Evolutionary conservation across 371 early-diverging fungal species (phyloP).

Genomic region (Mucor indicus): DNA sequence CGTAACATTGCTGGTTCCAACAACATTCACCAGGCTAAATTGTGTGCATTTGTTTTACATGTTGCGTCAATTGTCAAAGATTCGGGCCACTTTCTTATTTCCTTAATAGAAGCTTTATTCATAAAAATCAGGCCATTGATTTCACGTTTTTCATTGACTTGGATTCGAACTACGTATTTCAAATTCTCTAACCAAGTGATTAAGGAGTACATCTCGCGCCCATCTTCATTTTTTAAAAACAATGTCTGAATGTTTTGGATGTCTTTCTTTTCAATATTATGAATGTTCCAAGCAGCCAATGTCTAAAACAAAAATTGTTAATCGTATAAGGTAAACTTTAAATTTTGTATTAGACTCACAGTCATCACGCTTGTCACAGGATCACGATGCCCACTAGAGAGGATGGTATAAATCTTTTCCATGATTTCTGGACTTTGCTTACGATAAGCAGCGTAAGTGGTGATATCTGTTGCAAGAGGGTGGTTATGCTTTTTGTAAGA

Average conservation of each 20-base stretch:
- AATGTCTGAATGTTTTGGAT: not conserved
- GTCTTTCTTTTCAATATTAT: not conserved
- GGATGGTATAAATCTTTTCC: not conserved
- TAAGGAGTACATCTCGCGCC: too few relatives aligned
- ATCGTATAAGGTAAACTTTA: too few relatives aligned
- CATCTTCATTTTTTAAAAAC: not conserved
- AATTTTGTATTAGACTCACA: too few relatives aligned
- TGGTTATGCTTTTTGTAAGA: too few relatives aligned
- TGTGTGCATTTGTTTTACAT: conserved; percentile 1
- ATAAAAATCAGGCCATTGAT: too few relatives aligned
- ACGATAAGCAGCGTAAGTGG: not conserved
- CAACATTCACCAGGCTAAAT: not conserved
- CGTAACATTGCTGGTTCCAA: not conserved
- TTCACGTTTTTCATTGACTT: too few relatives aligned
- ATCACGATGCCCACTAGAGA: not conserved
- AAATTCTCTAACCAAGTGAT: too few relatives aligned
- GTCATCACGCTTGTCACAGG: not conserved
- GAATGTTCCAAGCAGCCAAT: too few relatives aligned
- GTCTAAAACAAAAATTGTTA: too few relatives aligned
- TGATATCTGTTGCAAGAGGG: not conserved
- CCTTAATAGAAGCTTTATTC: too few relatives aligned
- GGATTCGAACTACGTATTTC: too few relatives aligned
- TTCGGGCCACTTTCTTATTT: not conserved
- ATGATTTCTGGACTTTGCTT: not conserved
- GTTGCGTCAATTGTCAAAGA: conserved; percentile 1